A percentile compares a stretch with the other conserved stretches of the same genome.
Evolutionary conservation across 1,284 basidiomycete genomes (phyloP).

Genomic region (Irpex sp.): DNA sequence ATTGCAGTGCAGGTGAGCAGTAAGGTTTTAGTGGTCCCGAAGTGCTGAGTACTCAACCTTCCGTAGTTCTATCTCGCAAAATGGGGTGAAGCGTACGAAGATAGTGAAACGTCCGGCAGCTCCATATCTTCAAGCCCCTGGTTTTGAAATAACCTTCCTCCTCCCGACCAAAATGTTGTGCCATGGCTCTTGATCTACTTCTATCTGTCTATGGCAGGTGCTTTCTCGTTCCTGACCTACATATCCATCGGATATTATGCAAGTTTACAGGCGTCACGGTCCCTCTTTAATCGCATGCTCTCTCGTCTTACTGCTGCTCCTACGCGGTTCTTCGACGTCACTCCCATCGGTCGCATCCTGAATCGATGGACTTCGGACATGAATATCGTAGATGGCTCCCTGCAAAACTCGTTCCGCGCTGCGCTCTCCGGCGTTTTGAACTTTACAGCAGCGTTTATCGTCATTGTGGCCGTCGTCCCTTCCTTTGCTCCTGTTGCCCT

Average conservation of each 20-base stretch:
- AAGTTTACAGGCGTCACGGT: conserved; percentile 60
- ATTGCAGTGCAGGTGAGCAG: conserved; percentile 52
- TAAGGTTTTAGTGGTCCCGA: conserved; percentile 5
- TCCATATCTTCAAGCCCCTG: conserved; percentile 24
- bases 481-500: conserved; percentile 67
- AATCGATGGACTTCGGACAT: conserved; percentile 83
- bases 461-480: conserved; percentile 65
- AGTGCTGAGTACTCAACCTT: neutral
- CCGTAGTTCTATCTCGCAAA: conserved; percentile 55
- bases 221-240: conserved; percentile 48
- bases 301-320: conserved; percentile 55
- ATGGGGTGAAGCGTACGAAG: conserved; percentile 63
- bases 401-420: conserved; percentile 53
- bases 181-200: conserved; percentile 69
- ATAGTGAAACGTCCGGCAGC: conserved; percentile 28
- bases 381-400: conserved; percentile 62
- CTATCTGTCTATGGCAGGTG: conserved; percentile 55
- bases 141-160: conserved; percentile 47
- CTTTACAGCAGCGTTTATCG: conserved; percentile 62
- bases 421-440: conserved; percentile 57
- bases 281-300: conserved; percentile 52
- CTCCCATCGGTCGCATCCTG: conserved; percentile 69
- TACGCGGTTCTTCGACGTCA: conserved; percentile 65
- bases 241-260: conserved; percentile 66
- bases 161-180: conserved; percentile 52